A percentile compares a stretch with the other conserved stretches of the same genome.
Evolutionary conservation across 352 stramenopile genomes (phyloP).

Genomic region (Globisporangium rhizosaccharum): DNA sequence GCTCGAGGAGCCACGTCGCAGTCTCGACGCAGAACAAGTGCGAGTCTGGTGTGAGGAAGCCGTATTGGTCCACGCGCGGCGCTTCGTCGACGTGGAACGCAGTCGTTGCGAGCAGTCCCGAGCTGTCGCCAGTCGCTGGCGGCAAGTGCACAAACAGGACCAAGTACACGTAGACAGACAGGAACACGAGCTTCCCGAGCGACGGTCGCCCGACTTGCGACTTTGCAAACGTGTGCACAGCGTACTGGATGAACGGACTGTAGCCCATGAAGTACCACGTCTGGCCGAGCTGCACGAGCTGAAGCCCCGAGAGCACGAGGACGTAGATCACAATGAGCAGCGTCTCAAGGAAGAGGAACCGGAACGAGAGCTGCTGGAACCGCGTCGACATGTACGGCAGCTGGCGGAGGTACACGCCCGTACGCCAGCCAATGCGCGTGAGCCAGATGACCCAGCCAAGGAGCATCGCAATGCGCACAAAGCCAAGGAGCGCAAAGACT

Average conservation of each 20-base stretch:
- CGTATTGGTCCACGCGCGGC: constrained; percentile 51
- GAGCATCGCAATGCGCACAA: constrained; percentile 51
- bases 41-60: constrained; percentile 58
- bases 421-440: constrained; percentile 43
- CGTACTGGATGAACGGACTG: constrained; percentile 57
- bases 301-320: constrained; percentile 52
- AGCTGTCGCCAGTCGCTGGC: constrained; percentile 39
- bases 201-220: constrained; percentile 46
- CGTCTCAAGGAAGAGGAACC: constrained; percentile 76
- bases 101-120: constrained; percentile 52
- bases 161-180: constrained; percentile 80
- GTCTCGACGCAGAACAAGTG: constrained; percentile 88
- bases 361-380: constrained; percentile 84
- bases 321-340: constrained; percentile 74
- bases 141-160: constrained; percentile 83
- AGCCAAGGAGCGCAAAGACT: constrained; percentile 62
- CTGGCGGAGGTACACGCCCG: constrained; percentile 48
- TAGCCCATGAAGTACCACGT: constrained; percentile 70
- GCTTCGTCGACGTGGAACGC: constrained; percentile 69
- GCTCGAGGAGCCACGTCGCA: constrained; percentile 69
- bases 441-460: constrained; percentile 76
- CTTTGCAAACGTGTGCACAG: constrained; percentile 65
- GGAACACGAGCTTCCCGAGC: constrained; percentile 67
- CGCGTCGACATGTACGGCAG: constrained; percentile 84
- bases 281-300: constrained; percentile 55